These are phyloP conservation scores for Alternaria conjuncta DNA, from an alignment of 2,329 filamentous ascomycete genomes.

Conservation along the genomic window DNA sequence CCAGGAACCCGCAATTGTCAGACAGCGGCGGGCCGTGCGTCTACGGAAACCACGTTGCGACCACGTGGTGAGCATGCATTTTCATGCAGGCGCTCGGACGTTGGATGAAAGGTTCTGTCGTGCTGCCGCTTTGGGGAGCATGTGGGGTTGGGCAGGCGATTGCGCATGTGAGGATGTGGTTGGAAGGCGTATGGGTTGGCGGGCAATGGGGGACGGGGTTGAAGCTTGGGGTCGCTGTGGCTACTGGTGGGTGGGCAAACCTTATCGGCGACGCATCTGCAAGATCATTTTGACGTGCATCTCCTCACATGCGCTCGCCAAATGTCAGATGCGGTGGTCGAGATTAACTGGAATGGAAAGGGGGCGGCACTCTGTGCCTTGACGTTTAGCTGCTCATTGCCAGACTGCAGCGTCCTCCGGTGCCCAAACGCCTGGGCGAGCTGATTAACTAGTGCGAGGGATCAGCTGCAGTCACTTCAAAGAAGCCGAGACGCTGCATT, in stretches of 20 bases:
- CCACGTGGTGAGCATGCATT: constrained; percentile 13
- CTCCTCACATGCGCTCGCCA: not conserved
- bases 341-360: not conserved
- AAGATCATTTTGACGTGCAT: not conserved
- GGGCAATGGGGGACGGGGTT: not conserved
- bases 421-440: not conserved
- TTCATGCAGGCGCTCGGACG: constrained; percentile 13
- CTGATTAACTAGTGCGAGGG: not conserved
- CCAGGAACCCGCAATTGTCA: not conserved
- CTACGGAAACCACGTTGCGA: constrained; percentile 4
- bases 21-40: constrained; percentile 5
- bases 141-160: not conserved
- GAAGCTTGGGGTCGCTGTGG: not conserved
- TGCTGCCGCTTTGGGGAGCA: not conserved
- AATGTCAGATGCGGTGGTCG: not conserved
- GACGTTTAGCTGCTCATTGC: not conserved
- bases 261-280: not conserved
- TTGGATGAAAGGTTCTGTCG: not conserved
- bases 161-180: not conserved
- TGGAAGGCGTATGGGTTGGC: not conserved
- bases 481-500: not conserved
- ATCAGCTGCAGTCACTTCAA: constrained; percentile 3
- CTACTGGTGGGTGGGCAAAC: not conserved
- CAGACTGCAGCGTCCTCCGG: not conserved
- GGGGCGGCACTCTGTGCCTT: not conserved